phyloP scores from a whole-genome alignment of 225 moss, liverwort and hornwort genomes.

The Straminergon stramineum region DNA sequence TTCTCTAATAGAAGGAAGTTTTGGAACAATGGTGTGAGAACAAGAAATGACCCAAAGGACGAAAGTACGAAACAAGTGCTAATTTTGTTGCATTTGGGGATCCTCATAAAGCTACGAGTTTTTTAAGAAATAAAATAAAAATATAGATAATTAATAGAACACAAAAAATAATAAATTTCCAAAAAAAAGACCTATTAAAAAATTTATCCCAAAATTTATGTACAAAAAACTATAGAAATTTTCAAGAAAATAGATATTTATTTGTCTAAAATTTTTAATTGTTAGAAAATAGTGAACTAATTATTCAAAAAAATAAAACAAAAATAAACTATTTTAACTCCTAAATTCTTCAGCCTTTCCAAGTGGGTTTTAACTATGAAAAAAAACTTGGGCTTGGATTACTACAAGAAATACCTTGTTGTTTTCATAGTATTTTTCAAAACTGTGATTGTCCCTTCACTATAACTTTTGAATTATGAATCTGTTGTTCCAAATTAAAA shows the following conservation, averaged over 20 bases:
- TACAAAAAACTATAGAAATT: not conserved
- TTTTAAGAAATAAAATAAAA: not conserved
- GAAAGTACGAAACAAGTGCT: rapidly evolving
- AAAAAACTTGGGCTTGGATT: too few species aligned
- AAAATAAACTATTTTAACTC: too few species aligned
- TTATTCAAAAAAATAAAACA: too few species aligned
- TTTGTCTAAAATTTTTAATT: not conserved
- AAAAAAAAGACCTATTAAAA: not conserved
- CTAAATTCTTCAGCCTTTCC: too few species aligned
- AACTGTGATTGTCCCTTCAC: too few species aligned
- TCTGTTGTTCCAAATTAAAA: too few species aligned
- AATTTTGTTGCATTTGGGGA: not conserved
- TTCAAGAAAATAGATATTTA: not conserved
- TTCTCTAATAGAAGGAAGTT: not conserved
- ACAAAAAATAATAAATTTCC: not conserved
- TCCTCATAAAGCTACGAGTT: rapidly evolving
- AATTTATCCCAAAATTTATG: not conserved
- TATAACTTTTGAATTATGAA: too few species aligned
- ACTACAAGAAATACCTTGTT: too few species aligned
- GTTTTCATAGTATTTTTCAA: too few species aligned
- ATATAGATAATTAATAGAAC: not conserved
- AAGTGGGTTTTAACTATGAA: too few species aligned
- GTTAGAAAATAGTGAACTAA: too few species aligned
- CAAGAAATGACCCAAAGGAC: not conserved
- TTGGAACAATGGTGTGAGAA: too few species aligned